Percentiles rank a stretch among this genome's conserved stretches.
These are phyloP conservation scores for Nyssa sinensis DNA, from an alignment of 148 eudicot species.

Conservation along the genomic window DNA sequence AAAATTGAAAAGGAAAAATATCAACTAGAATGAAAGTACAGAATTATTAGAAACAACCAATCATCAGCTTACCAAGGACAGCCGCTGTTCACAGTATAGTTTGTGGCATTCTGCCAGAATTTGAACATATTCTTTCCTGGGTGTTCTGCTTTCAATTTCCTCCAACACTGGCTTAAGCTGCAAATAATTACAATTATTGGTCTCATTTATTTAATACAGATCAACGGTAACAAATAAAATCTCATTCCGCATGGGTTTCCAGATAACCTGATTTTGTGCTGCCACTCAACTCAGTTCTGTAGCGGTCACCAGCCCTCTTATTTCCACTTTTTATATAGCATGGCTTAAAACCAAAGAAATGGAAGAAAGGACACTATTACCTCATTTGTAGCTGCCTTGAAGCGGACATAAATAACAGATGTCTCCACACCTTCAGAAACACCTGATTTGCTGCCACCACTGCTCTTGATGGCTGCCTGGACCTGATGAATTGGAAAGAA, in stretches of 20 bases:
- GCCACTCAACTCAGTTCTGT: not conserved
- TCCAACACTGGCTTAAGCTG: conserved; percentile 94
- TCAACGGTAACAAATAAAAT: not conserved
- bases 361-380: conserved; percentile 31
- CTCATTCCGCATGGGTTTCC: not conserved
- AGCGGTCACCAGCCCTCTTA: not conserved
- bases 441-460: conserved; percentile 60
- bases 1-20: not conserved
- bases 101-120: conserved; percentile 93
- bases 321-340: not conserved
- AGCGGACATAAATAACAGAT: conserved; percentile 90
- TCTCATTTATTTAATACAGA: conserved; percentile 3
- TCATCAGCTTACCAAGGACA: conserved; percentile 67
- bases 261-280: not conserved
- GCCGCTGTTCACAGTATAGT: conserved; percentile 94
- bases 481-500: conserved; percentile 47
- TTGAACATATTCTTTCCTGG: conserved; percentile 89
- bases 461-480: conserved; percentile 64
- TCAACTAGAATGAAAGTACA: not conserved
- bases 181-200: conserved; percentile 21
- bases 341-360: conserved; percentile 11
- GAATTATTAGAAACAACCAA: conserved; percentile 4
- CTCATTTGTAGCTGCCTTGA: conserved; percentile 99
- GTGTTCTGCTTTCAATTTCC: conserved; percentile 91
- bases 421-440: conserved; percentile 96